Base-by-base conservation (phyloP, 1,284 basidiomycete genomes). In the Austroboletus novae-zelandiae region DNA sequence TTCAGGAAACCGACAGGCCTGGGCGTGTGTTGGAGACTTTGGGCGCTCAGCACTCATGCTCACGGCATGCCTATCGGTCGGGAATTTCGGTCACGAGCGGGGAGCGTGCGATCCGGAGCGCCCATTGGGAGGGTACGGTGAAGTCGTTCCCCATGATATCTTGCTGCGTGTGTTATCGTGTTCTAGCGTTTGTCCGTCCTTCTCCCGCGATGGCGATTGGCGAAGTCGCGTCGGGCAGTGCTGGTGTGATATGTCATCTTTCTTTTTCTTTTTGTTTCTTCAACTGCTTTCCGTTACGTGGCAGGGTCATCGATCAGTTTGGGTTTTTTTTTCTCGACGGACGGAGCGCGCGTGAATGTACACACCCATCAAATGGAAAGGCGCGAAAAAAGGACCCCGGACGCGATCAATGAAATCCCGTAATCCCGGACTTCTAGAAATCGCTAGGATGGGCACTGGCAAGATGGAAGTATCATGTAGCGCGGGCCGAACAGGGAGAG, bases 181-280 rank as follows among this genome's bases (percentile, higher is more conserved):
- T 23, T 23, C 5, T 23, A 23, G 20, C 4, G 20, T 23, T 23
- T 23, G 20, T 23, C 20, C 20, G 20, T 23, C 20, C 20, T 36
- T 36, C 35, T 36, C 35, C 35, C 35, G 35, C 35, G 35, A 36
- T 8, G 31, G 2, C 32, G 32, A 34, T 7, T 11, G 15, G 32
- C 11, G 32, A 7, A 15, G 32, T 6, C 13, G 15, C n/a, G 15
- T 10, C 17, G 9, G 50, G 60, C 55, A 52, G 55, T 58, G 57
- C 37, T 27, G 3, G 30, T 34, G 32, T 42, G 48, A 39, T 42
- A 52, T 13, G 31, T 3, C 8, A 17, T 36, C 15, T 36, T 9
- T 10, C 10, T 9, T 6, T 32, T 36, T 9, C 3, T 3, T 9
- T 6, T 32, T 6, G 31, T 32, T 32, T 32, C 9, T 32, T 9